A percentile compares a stretch with the other conserved stretches of the same genome.
These are phyloP conservation scores for Populus hybrid DNA, from an alignment of 441 rosid genomes.

Conservation along the genomic window DNA sequence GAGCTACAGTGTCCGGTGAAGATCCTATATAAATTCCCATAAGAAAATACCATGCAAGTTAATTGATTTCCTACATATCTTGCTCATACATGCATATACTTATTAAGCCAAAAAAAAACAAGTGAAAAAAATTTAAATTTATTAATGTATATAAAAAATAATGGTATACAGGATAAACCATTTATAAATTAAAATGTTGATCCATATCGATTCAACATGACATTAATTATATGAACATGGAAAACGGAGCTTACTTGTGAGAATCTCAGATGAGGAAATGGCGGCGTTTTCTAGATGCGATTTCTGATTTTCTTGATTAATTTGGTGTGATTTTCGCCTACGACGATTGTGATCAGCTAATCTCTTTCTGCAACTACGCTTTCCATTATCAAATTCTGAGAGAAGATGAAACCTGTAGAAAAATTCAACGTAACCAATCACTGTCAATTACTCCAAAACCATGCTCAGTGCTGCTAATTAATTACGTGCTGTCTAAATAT, in stretches of 20 bases:
- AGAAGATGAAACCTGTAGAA: conserved; percentile 77
- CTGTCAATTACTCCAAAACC: neutral
- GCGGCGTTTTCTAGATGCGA: conserved; percentile 28
- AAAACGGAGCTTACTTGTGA: conserved; percentile 30
- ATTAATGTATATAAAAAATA: no score
- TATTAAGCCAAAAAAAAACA: neutral
- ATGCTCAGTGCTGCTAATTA: neutral
- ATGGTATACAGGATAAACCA: neutral
- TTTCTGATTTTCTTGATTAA: conserved; percentile 40
- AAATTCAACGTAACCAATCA: neutral
- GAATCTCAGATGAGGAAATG: conserved; percentile 39
- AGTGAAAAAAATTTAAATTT: neutral
- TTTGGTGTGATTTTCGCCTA: conserved; percentile 70
- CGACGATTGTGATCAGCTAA: conserved; percentile 95
- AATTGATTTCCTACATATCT: neutral
- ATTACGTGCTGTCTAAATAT: neutral
- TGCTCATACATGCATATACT: neutral
- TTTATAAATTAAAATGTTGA: neutral
- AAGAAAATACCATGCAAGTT: neutral
- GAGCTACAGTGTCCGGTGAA: conserved; percentile 53
- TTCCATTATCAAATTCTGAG: conserved; percentile 88
- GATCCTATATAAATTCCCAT: conserved; percentile 39
- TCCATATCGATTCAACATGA: neutral
- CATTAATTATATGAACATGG: neutral
- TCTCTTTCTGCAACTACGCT: conserved; percentile 94